A percentile compares a stretch with the other conserved stretches of the same genome.
phyloP scores from a whole-genome alignment of 2,329 filamentous ascomycete genomes.

The Chaetomiaceae sp. region DNA sequence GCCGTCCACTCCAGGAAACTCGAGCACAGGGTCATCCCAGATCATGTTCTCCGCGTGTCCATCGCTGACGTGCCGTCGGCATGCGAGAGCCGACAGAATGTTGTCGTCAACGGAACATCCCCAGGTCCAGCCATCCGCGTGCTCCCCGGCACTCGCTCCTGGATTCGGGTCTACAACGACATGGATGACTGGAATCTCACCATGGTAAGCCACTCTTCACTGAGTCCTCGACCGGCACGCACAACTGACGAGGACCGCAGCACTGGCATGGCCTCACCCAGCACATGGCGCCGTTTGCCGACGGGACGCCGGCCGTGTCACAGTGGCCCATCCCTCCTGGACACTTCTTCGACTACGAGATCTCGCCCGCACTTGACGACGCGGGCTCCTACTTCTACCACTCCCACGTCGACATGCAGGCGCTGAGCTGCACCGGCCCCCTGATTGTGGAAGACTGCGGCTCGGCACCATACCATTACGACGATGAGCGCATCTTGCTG shows the following conservation, averaged over 20 bases:
- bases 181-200: conserved; percentile 51
- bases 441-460: conserved; percentile 53
- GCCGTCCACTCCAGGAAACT: not conserved
- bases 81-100: conserved; percentile 39
- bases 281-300: conserved; percentile 57
- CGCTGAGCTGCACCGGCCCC: conserved; percentile 51
- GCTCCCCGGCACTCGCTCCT: conserved; percentile 42
- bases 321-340: conserved; percentile 62
- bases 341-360: conserved; percentile 64
- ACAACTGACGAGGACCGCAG: conserved; percentile 31
- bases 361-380: conserved; percentile 47
- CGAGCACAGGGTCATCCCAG: conserved; percentile 36
- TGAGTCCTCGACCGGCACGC: no score
- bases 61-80: conserved; percentile 38
- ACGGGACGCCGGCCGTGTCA: conserved; percentile 55
- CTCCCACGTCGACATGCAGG: conserved; percentile 61
- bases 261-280: conserved; percentile 66
- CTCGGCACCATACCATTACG: conserved; percentile 52
- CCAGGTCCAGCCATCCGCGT: conserved; percentile 49
- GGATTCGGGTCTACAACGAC: conserved; percentile 58
- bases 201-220: conserved; percentile 39
- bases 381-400: conserved; percentile 66
- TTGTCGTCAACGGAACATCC: conserved; percentile 48
- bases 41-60: conserved; percentile 44
- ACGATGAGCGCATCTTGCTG: conserved; percentile 55